These are phyloP conservation scores for Acacia pycnantha DNA, from an alignment of 331 rosid genomes.

Conservation along the genomic window DNA sequence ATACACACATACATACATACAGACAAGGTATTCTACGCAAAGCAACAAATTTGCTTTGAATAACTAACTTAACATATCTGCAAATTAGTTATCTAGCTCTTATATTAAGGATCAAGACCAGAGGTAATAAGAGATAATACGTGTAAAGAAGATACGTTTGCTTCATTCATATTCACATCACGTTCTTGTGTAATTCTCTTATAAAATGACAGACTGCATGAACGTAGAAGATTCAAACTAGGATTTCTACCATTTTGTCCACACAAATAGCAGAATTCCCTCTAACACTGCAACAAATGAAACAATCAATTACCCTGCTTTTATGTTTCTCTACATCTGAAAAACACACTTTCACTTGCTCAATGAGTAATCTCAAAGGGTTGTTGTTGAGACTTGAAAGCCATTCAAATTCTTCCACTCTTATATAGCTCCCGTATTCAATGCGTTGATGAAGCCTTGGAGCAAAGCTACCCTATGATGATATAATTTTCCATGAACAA, in stretches of 20 bases:
- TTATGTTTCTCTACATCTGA: conserved; percentile 15
- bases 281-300: conserved; percentile 14
- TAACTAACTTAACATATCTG: no score
- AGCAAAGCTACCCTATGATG: conserved; percentile 23
- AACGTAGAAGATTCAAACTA: neutral
- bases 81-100: no score
- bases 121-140: neutral
- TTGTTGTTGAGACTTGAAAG: conserved; percentile 14
- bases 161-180: neutral
- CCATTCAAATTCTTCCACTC: conserved; percentile 24
- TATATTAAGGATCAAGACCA: no score
- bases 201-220: neutral
- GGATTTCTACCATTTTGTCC: conserved; percentile 23
- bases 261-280: conserved; percentile 25
- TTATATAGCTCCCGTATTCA: conserved; percentile 5
- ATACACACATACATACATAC: no score
- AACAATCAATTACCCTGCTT: conserved; percentile 26
- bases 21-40: no score
- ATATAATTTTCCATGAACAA: conserved; percentile 29
- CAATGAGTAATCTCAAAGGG: conserved; percentile 29
- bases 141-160: neutral
- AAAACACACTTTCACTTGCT: conserved; percentile 24
- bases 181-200: neutral
- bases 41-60: no score
- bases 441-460: neutral